Base-by-base conservation (phyloP, 1,284 basidiomycete genomes). In the Cryptococcus floricola region DNA sequence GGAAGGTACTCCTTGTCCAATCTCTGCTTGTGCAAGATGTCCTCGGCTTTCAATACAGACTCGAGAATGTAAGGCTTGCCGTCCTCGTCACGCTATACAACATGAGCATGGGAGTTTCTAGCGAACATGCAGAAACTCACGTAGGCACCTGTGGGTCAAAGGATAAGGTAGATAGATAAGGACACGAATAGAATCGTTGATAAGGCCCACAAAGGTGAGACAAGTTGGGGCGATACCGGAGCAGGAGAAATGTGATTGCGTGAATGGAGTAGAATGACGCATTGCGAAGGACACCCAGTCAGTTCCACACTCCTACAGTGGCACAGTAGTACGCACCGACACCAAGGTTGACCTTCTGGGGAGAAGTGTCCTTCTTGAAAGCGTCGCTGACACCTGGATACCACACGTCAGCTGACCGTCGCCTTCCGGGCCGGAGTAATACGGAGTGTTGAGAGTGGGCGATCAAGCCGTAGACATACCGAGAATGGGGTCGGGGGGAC, bases 1-100 rank as follows among this genome's bases (percentile, higher is more conserved):
- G 92, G 92, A 49, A 98, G 85, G 79, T 98, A 98, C 78, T 98
- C 95, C 81, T 98, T 98, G 86, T 98, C 94, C 45, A 82, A 81
- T 61, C 85, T 84, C 62, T 84, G 79, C 44, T 82, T 77, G 61
- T 84, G 80, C 61, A 98, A 77, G 57, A 67, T 68, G 76, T 66
- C 59, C 85, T 76, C 74, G 28, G 74, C 90, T 83, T 92, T 89
- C 75, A 89, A 87, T 54, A 98, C 95, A 50, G 88, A 88, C 55
- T 83, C 86, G 57, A 98, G 83, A 49, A 98, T 87, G 77, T 94
- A 98, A 3, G 95, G 93, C 81, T 96, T 98, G 59, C 95, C 95
- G 63, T 89, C 82, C 69, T 86, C 91, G 70, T 98, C 94, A 61
- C 95, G 86, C 84, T 98, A 92, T 19, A 88, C 39, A 19, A 43